phyloP scores from a whole-genome alignment of 2,329 filamentous ascomycete genomes.

The Aspergillus sp. region DNA sequence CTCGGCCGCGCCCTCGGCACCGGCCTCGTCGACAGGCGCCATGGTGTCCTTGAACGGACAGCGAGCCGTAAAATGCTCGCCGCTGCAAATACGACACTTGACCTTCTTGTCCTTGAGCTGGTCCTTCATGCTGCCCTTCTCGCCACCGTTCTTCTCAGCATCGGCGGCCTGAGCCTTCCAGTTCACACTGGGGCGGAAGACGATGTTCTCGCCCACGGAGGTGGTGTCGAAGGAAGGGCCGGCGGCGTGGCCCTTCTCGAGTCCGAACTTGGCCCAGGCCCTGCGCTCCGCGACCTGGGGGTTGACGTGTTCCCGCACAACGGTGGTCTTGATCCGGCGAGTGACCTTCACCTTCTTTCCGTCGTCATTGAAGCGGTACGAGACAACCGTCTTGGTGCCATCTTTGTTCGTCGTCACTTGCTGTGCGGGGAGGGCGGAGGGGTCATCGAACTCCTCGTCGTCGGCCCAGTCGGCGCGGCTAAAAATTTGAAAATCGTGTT shows the following conservation, averaged over 20 bases:
- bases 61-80: slow-evolving; percentile 98
- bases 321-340: slow-evolving; percentile 87
- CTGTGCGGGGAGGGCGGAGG: slow-evolving; percentile 77
- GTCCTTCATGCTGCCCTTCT: slow-evolving; percentile 63
- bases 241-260: slow-evolving; percentile 76
- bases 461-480: slow-evolving; percentile 87
- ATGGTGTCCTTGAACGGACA: slow-evolving; percentile 99
- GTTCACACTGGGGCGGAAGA: slow-evolving; percentile 89
- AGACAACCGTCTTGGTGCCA: slow-evolving; percentile 92
- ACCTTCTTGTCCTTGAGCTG: slow-evolving; percentile 97
- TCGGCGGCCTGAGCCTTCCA: slow-evolving; percentile 91
- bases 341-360: slow-evolving; percentile 97
- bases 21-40: slow-evolving; percentile 61
- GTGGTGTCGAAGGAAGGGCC: slow-evolving; percentile 89
- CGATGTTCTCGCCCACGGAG: slow-evolving; percentile 94
- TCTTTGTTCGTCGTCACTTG: slow-evolving; percentile 96
- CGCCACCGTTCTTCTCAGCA: slow-evolving; percentile 46
- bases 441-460: slow-evolving; percentile 80
- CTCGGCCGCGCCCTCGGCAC: slow-evolving; percentile 38
- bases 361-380: slow-evolving; percentile 85
- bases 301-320: slow-evolving; percentile 91
- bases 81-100: slow-evolving; percentile 98
- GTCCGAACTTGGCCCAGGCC: slow-evolving; percentile 88
- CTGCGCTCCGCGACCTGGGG: slow-evolving; percentile 94
- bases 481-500: slow-evolving; percentile 17